Conservation (phyloP, 371 early-diverging fungal species). For the Mucor indicus region DNA sequence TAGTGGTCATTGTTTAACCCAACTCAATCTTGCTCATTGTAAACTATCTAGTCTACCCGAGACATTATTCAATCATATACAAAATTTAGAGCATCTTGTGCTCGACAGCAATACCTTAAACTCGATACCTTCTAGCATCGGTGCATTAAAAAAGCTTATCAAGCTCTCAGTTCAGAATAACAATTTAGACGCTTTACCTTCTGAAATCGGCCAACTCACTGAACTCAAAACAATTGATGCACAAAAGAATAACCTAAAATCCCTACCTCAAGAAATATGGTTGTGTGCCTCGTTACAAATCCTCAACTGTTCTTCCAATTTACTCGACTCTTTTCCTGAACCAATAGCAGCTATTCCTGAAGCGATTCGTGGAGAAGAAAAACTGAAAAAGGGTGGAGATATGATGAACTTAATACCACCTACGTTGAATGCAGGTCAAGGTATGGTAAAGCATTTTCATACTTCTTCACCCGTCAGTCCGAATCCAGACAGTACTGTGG, state of each 20-base stretch:
- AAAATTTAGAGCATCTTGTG: constrained; percentile 58
- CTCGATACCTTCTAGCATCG: constrained; percentile 69
- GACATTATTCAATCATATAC: constrained; percentile 59
- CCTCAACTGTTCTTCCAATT: constrained; percentile 70
- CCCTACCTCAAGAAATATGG: constrained; percentile 88
- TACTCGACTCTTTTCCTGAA: constrained; percentile 51
- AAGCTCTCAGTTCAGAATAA: constrained; percentile 68
- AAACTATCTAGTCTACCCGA: constrained; percentile 73
- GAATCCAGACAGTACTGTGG: background rate
- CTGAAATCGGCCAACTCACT: constrained; percentile 29
- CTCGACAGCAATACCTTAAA: constrained; percentile 77
- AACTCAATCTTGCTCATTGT: constrained; percentile 70
- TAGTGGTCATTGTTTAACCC: constrained; percentile 31
- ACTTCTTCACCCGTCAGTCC: background rate
- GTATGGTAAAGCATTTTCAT: constrained; percentile 17
- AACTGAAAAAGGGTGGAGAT: too few relatives aligned
- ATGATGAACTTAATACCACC: constrained; percentile 8
- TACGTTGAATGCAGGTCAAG: constrained; percentile 22
- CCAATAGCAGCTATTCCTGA: constrained; percentile 14
- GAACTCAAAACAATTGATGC: constrained; percentile 36
- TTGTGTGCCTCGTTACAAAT: constrained; percentile 70
- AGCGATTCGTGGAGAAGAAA: too few relatives aligned
- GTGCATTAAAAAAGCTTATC: constrained; percentile 51
- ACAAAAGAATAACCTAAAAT: constrained; percentile 65
- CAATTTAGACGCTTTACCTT: constrained; percentile 35